Percentiles rank a stretch among this genome's conserved stretches.
Evolutionary conservation across 2,329 filamentous ascomycete species (phyloP).

Genomic region (Fusarium verticillioides): DNA sequence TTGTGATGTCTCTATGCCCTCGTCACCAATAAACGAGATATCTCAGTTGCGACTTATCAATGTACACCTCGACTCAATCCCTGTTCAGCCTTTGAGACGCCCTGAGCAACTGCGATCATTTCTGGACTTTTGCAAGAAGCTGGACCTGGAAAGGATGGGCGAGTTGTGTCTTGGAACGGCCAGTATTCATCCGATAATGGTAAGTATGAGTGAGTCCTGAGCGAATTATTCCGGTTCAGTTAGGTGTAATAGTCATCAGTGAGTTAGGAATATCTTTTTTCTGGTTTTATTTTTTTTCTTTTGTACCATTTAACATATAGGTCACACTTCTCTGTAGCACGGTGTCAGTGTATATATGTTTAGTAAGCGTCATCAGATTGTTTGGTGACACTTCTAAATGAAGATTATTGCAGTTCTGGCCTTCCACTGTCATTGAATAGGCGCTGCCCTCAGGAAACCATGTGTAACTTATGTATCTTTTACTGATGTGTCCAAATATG

Average conservation of each 20-base stretch:
- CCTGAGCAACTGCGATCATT: slow-evolving; percentile 46
- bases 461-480: background rate
- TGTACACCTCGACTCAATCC: slow-evolving; percentile 53
- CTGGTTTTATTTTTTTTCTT: background rate
- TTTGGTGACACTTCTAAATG: background rate
- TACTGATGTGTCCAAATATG: background rate
- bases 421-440: background rate
- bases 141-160: slow-evolving; percentile 35
- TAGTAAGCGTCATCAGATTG: background rate
- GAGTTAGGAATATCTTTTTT: too few relatives aligned
- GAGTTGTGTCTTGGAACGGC: slow-evolving; percentile 2
- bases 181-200: background rate
- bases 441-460: background rate
- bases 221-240: too few relatives aligned
- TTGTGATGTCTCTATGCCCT: slow-evolving; percentile 47
- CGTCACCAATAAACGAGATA: background rate
- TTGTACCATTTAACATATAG: background rate
- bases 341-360: background rate
- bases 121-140: slow-evolving; percentile 41
- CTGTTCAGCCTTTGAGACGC: slow-evolving; percentile 44
- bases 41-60: slow-evolving; percentile 49
- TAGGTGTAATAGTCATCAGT: background rate
- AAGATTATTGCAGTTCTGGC: background rate
- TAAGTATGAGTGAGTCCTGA: too few relatives aligned
- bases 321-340: background rate